A percentile compares a stretch with the other conserved stretches of the same genome.
phyloP scores from a whole-genome alignment of 2,329 filamentous ascomycete species.

The Stemphylium vesicarium region DNA sequence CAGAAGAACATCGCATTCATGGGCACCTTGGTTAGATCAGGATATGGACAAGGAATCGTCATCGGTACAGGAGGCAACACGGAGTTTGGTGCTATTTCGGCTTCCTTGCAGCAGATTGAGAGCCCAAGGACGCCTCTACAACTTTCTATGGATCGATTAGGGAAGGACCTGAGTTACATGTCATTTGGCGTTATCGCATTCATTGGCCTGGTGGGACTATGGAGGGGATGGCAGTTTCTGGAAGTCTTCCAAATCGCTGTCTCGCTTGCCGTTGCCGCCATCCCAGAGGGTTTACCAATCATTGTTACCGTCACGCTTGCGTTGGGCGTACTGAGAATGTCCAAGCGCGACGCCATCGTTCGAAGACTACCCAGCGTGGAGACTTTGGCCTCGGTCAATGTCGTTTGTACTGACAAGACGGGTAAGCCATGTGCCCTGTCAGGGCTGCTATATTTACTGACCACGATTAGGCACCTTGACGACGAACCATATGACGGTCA shows the following conservation, averaged over 20 bases:
- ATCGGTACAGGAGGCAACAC: conserved; percentile 93
- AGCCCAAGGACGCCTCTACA: conserved; percentile 93
- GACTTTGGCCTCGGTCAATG: conserved; percentile 96
- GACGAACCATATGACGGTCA: conserved; percentile 97
- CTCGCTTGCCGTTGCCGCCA: conserved; percentile 92
- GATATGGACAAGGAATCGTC: conserved; percentile 95
- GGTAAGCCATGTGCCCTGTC: conserved; percentile 54
- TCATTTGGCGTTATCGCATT: conserved; percentile 94
- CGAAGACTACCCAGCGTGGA: conserved; percentile 95
- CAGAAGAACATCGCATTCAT: conserved; percentile 96
- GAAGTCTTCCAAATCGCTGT: conserved; percentile 99
- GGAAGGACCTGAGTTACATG: conserved; percentile 94
- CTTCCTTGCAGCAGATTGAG: conserved; percentile 92
- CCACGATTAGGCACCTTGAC: conserved; percentile 75
- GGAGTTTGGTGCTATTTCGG: conserved; percentile 94
- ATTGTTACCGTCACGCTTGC: conserved; percentile 98
- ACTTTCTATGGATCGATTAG: conserved; percentile 95
- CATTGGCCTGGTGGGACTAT: conserved; percentile 87
- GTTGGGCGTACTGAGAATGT: conserved; percentile 95
- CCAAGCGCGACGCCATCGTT: conserved; percentile 91
- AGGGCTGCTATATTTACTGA: neutral
- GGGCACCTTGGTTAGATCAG: conserved; percentile 94
- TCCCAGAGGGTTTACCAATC: conserved; percentile 94
- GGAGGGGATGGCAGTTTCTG: conserved; percentile 86
- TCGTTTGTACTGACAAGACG: conserved; percentile 99